Conservation (phyloP, 139 green algal species). For the Raphidocelis subcapitata region DNA sequence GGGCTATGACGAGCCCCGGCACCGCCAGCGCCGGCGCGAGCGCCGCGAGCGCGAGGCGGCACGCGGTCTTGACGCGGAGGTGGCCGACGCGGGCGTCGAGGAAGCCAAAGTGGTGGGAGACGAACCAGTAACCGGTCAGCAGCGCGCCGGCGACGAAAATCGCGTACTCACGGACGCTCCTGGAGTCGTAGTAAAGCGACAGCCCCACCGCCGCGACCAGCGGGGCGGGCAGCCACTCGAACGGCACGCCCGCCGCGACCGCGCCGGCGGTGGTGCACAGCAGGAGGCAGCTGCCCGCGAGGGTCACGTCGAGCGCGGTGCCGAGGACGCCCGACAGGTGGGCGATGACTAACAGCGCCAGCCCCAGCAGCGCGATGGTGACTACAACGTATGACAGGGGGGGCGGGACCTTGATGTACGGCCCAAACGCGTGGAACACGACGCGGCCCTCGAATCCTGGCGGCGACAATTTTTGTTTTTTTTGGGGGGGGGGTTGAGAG, state of each 20-base stretch:
- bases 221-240: constrained; percentile 78
- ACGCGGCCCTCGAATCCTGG: constrained; percentile 86
- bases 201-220: constrained; percentile 78
- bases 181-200: constrained; percentile 82
- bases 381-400: constrained; percentile 89
- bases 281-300: constrained; percentile 48
- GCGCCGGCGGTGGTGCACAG: constrained; percentile 56
- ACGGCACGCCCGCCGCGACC: constrained; percentile 71
- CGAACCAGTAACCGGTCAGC: constrained; percentile 43
- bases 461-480: too few species aligned
- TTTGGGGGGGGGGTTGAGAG: too few species aligned
- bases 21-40: constrained; percentile 71
- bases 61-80: constrained; percentile 68
- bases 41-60: constrained; percentile 64
- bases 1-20: constrained; percentile 62
- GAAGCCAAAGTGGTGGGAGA: constrained; percentile 74
- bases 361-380: constrained; percentile 74
- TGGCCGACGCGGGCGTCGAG: constrained; percentile 72
- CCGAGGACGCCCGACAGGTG: constrained; percentile 53
- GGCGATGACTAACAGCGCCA: constrained; percentile 52
- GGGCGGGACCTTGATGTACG: constrained; percentile 88
- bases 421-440: constrained; percentile 84
- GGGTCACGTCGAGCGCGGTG: constrained; percentile 44
- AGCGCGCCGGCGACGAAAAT: constrained; percentile 73
- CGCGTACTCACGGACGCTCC: constrained; percentile 69